These are phyloP conservation scores for Raphanus raphanistrum DNA, from an alignment of 345 rosid genomes.

Conservation along the genomic window DNA sequence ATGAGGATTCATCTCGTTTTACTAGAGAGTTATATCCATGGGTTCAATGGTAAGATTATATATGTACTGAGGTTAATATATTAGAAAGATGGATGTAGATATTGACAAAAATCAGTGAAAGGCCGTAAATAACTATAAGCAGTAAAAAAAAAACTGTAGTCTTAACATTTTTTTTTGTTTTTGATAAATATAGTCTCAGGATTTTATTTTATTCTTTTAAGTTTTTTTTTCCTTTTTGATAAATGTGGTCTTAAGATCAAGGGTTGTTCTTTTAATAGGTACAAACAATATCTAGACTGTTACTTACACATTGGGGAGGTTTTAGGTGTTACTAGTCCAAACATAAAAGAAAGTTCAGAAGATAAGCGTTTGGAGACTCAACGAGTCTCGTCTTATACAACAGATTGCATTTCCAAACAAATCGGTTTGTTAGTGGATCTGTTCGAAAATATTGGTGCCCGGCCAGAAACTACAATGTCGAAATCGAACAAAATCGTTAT, in stretches of 20 bases:
- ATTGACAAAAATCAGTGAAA: not conserved
- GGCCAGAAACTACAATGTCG: not conserved
- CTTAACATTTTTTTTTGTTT: not conserved
- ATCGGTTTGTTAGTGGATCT: not conserved
- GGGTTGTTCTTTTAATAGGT: conserved; percentile 18
- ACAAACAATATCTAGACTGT: conserved; percentile 27
- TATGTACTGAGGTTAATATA: not conserved
- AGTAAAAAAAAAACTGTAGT: not conserved
- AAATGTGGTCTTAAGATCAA: not conserved
- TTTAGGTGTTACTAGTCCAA: conserved; percentile 14
- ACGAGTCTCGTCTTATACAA: conserved; percentile 18
- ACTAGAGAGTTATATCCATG: conserved; percentile 25
- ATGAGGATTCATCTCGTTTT: conserved; percentile 16
- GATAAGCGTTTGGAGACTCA: conserved; percentile 6
- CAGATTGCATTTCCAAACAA: conserved; percentile 15
- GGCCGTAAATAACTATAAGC: not conserved
- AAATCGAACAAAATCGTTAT: conserved; percentile 11
- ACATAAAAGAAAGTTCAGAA: not conserved
- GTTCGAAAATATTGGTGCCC: conserved; percentile 8
- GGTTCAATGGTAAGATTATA: conserved; percentile 22
- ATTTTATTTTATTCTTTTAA: not conserved
- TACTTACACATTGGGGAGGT: not conserved
- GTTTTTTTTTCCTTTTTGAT: not conserved
- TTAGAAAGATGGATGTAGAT: not conserved
- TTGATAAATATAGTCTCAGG: no score